A percentile compares a stretch with the other conserved stretches of the same genome.
phyloP scores from a whole-genome alignment of 2,329 filamentous ascomycete species.

The Penicillium sp. region DNA sequence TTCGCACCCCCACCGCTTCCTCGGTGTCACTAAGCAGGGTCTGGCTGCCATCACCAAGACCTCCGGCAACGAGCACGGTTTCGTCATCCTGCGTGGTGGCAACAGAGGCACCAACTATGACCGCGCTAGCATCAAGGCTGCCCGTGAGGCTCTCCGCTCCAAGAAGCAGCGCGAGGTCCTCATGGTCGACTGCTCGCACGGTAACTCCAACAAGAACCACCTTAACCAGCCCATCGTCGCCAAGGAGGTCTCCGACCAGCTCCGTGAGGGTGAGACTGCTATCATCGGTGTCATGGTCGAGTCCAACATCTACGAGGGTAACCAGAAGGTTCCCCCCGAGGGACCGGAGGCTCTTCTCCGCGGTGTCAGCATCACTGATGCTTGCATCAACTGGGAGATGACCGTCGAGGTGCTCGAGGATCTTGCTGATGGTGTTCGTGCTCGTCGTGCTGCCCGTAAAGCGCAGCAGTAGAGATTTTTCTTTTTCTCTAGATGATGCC shows the following conservation, averaged over 20 bases:
- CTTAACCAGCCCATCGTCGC: constrained; percentile 96
- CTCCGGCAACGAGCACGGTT: constrained; percentile 92
- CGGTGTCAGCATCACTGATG: constrained; percentile 92
- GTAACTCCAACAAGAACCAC: constrained; percentile 97
- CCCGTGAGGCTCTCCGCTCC: constrained; percentile 74
- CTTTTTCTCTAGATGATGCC: constrained; percentile 12
- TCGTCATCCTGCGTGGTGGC: constrained; percentile 91
- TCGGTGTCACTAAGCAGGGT: constrained; percentile 97
- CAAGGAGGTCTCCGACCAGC: constrained; percentile 75
- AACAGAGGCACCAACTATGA: constrained; percentile 93
- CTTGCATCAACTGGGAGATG: constrained; percentile 89
- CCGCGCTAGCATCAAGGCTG: constrained; percentile 73
- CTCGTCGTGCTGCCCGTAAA: constrained; percentile 59
- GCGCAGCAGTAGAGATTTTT: constrained; percentile 25
- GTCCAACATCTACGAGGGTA: constrained; percentile 91
- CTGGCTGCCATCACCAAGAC: constrained; percentile 93
- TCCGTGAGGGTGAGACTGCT: constrained; percentile 79
- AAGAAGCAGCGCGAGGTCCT: constrained; percentile 85
- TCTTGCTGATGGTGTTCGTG: constrained; percentile 78
- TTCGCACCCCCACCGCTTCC: constrained; percentile 76
- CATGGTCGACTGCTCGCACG: constrained; percentile 99
- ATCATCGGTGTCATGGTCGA: constrained; percentile 99
- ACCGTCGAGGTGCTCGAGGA: constrained; percentile 81
- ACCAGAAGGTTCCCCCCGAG: constrained; percentile 83
- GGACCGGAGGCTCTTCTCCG: constrained; percentile 77